Percentiles rank a stretch among this genome's conserved stretches.
phyloP scores from a whole-genome alignment of 2,329 filamentous ascomycete species.

The Penicillium sp. region DNA sequence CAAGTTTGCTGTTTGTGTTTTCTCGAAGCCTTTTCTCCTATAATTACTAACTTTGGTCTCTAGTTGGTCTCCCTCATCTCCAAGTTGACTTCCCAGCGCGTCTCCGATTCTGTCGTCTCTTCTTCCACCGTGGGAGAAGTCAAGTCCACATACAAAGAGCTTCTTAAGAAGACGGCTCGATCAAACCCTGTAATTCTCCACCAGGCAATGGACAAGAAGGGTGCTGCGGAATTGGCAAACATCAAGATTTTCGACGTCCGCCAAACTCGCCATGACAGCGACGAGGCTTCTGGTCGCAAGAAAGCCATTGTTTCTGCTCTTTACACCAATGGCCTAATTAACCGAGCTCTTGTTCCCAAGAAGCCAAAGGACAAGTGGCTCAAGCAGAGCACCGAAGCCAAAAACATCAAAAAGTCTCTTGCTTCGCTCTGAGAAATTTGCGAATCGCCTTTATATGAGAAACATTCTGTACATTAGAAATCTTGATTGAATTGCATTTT shows the following conservation, averaged over 20 bases:
- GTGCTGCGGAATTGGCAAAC: constrained; percentile 61
- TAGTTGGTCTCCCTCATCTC: constrained; percentile 80
- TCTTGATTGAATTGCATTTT: constrained; percentile 12
- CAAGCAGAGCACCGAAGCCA: background rate
- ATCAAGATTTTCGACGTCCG: constrained; percentile 66
- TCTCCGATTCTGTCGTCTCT: constrained; percentile 70
- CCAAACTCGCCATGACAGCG: constrained; percentile 70
- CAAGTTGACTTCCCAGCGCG: constrained; percentile 74
- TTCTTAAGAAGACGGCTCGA: constrained; percentile 5
- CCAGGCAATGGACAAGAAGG: constrained; percentile 54
- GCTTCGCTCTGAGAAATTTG: background rate
- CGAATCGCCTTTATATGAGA: constrained; percentile 11
- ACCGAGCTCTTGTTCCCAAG: constrained; percentile 27
- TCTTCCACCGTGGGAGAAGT: constrained; percentile 58
- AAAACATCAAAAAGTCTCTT: background rate
- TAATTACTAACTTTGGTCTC: constrained; percentile 9
- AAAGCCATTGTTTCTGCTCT: constrained; percentile 77
- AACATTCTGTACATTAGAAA: constrained; percentile 30
- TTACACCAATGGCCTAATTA: constrained; percentile 60
- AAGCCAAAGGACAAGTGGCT: constrained; percentile 5
- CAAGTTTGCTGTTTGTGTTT: constrained; percentile 71
- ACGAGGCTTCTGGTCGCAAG: constrained; percentile 71
- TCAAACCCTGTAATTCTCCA: constrained; percentile 47
- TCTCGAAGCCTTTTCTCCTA: background rate
- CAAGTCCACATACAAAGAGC: constrained; percentile 34